A percentile compares a stretch with the other conserved stretches of the same genome.
Evolutionary conservation across 768 basidiomycete genomes (phyloP).

Genomic region (Suillus cothurnatus): DNA sequence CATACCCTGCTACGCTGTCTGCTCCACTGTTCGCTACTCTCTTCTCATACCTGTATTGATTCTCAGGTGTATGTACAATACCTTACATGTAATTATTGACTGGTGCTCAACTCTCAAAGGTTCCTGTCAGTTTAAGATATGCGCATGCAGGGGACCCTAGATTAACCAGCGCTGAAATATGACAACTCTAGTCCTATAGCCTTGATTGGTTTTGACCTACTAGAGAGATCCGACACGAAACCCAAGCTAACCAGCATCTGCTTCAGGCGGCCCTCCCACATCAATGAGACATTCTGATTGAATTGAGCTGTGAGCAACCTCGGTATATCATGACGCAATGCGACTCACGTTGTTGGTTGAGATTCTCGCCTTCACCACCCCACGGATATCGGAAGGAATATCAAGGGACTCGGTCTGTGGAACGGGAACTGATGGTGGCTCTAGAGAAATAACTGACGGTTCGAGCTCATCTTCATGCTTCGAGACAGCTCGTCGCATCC

Average conservation of each 20-base stretch:
- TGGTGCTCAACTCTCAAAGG: not conserved
- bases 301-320: slow-evolving; percentile 10
- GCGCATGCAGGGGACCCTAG: too few species aligned
- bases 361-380: slow-evolving; percentile 87
- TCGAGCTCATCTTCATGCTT: slow-evolving; percentile 15
- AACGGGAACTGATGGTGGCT: slow-evolving; percentile 12
- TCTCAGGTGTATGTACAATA: slow-evolving; percentile 24
- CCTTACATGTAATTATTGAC: slow-evolving; percentile 20
- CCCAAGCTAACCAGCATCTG: slow-evolving; percentile 91
- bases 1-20: slow-evolving; percentile 22
- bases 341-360: slow-evolving; percentile 84
- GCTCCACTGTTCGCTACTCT: slow-evolving; percentile 14
- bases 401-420: slow-evolving; percentile 7
- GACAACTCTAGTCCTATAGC: slow-evolving; percentile 91
- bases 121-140: slow-evolving; percentile 1
- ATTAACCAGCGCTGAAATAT: slow-evolving; percentile 75
- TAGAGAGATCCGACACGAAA: slow-evolving; percentile 87
- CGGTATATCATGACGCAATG: not conserved
- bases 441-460: not conserved
- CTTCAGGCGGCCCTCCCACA: slow-evolving; percentile 92
- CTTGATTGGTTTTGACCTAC: slow-evolving; percentile 82
- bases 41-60: slow-evolving; percentile 24
- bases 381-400: slow-evolving; percentile 50
- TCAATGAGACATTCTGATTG: slow-evolving; percentile 77
- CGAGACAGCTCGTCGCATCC: slow-evolving; percentile 61